These are phyloP conservation scores for Globisporangium viniferum DNA, from an alignment of 352 stramenopile genomes.

Conservation along the genomic window DNA sequence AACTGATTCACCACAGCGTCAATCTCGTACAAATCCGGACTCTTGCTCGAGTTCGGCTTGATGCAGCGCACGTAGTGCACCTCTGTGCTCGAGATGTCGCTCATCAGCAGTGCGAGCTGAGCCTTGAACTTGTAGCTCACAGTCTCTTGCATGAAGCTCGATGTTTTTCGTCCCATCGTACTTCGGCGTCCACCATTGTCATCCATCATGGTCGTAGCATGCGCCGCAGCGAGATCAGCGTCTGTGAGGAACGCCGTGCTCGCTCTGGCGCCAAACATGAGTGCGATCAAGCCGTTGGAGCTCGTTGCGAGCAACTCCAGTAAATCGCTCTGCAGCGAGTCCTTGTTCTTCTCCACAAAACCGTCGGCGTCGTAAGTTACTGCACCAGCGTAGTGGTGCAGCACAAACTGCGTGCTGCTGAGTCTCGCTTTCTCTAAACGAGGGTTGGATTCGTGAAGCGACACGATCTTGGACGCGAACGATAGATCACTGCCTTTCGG, in stretches of 20 bases:
- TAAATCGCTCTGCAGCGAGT: slow-evolving; percentile 78
- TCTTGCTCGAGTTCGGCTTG: slow-evolving; percentile 89
- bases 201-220: slow-evolving; percentile 46
- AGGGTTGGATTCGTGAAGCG: slow-evolving; percentile 75
- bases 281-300: slow-evolving; percentile 67
- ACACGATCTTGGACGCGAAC: slow-evolving; percentile 87
- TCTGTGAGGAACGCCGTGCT: slow-evolving; percentile 59
- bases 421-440: slow-evolving; percentile 73
- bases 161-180: slow-evolving; percentile 51
- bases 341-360: slow-evolving; percentile 89
- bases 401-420: slow-evolving; percentile 73
- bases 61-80: slow-evolving; percentile 91
- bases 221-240: slow-evolving; percentile 51
- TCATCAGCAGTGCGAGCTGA: slow-evolving; percentile 84
- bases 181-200: slow-evolving; percentile 33
- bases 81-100: slow-evolving; percentile 80
- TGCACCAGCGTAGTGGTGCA: slow-evolving; percentile 79
- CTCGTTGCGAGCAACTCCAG: slow-evolving; percentile 66
- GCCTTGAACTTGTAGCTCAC: slow-evolving; percentile 90
- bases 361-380: slow-evolving; percentile 81
- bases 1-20: slow-evolving; percentile 83
- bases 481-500: slow-evolving; percentile 85
- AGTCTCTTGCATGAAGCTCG: slow-evolving; percentile 87
- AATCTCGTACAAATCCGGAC: slow-evolving; percentile 79
- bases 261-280: slow-evolving; percentile 58